Evolutionary conservation across 2,329 filamentous ascomycete genomes (phyloP).

Genomic region (Chaetothyriales sp.): DNA sequence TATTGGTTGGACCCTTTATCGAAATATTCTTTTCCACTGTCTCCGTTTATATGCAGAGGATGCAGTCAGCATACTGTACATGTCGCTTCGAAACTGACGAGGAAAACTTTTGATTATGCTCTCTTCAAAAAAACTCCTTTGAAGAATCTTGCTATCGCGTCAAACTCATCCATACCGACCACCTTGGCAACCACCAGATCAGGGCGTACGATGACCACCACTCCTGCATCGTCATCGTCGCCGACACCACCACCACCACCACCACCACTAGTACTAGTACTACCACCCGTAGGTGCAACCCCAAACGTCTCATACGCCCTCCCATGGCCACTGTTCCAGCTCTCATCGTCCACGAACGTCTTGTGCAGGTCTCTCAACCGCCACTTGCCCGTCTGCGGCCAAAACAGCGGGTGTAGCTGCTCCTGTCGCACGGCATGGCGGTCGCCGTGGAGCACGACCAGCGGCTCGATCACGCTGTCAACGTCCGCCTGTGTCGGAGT

Average conservation of each 20-base stretch:
- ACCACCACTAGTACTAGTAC: not conserved
- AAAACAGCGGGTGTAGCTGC: slow-evolving; percentile 43
- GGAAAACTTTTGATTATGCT: not conserved
- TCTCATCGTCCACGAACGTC: slow-evolving; percentile 43
- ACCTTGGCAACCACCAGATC: slow-evolving; percentile 39
- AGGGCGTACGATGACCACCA: slow-evolving; percentile 43
- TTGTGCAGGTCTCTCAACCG: slow-evolving; percentile 47
- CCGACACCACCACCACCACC: not conserved
- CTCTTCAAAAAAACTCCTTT: slow-evolving; percentile 8
- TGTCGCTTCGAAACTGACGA: no score
- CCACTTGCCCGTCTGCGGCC: slow-evolving; percentile 42
- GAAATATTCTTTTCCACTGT: no score
- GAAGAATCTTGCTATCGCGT: slow-evolving; percentile 25
- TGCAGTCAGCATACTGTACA: no score
- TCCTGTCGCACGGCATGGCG: slow-evolving; percentile 38
- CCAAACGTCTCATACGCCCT: slow-evolving; percentile 45
- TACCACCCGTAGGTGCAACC: slow-evolving; percentile 19
- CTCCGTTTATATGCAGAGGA: no score
- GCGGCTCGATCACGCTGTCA: slow-evolving; percentile 44
- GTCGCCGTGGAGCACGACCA: slow-evolving; percentile 40
- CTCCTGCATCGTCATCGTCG: slow-evolving; percentile 29
- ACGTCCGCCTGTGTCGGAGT: slow-evolving; percentile 32
- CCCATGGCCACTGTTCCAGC: slow-evolving; percentile 43
- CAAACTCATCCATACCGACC: slow-evolving; percentile 21
- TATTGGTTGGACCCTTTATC: no score